Conservation (phyloP, 2,329 filamentous ascomycete species). For the Paecilomyces variotii region DNA sequence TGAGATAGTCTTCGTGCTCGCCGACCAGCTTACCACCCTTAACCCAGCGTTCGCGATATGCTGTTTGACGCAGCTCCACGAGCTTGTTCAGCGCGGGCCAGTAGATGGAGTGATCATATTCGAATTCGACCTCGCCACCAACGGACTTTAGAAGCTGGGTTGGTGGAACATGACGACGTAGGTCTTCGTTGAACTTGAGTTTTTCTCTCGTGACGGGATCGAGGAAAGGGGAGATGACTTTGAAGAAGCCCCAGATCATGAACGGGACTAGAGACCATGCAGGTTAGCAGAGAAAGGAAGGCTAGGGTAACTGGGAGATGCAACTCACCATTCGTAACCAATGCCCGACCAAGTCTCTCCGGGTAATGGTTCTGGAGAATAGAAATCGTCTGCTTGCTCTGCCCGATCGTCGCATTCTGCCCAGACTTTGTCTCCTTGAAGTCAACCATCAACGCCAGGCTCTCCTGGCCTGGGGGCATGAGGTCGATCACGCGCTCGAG, state of each 20-base stretch:
- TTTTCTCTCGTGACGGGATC: slow-evolving; percentile 90
- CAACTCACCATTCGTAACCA: slow-evolving; percentile 75
- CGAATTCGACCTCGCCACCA: slow-evolving; percentile 75
- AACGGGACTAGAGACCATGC: slow-evolving; percentile 60
- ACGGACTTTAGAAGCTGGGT: slow-evolving; percentile 75
- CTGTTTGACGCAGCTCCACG: slow-evolving; percentile 56
- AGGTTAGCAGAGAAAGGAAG: not conserved
- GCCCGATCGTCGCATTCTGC: slow-evolving; percentile 66
- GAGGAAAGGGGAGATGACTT: slow-evolving; percentile 91
- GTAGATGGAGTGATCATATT: slow-evolving; percentile 81
- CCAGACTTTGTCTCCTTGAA: slow-evolving; percentile 73
- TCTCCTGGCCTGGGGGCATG: slow-evolving; percentile 81
- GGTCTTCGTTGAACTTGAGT: slow-evolving; percentile 94
- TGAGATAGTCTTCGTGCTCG: slow-evolving; percentile 80
- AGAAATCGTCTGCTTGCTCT: slow-evolving; percentile 74
- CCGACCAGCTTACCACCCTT: slow-evolving; percentile 73
- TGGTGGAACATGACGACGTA: slow-evolving; percentile 70
- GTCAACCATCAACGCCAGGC: slow-evolving; percentile 78
- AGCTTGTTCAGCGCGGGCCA: slow-evolving; percentile 78
- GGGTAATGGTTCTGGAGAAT: slow-evolving; percentile 96
- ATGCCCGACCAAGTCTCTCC: slow-evolving; percentile 76
- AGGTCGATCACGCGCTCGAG: slow-evolving; percentile 81
- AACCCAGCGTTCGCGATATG: slow-evolving; percentile 64
- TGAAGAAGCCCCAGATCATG: slow-evolving; percentile 90
- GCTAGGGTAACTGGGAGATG: not conserved